A percentile compares a stretch with the other conserved stretches of the same genome.
Conservation (phyloP, 768 basidiomycete species). For the Termitomyces sp. region DNA sequence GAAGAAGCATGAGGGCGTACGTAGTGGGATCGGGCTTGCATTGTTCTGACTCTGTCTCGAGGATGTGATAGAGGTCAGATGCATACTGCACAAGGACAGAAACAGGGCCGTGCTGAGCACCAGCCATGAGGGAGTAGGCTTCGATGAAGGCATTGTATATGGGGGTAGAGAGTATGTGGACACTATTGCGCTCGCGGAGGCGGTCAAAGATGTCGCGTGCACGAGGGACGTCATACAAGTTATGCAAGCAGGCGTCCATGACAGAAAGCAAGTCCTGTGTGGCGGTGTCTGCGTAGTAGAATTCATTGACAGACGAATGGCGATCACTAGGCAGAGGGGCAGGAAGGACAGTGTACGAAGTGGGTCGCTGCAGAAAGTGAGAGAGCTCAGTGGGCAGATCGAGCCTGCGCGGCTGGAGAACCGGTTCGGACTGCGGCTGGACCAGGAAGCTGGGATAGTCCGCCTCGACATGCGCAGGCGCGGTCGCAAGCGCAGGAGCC, state of each 20-base stretch:
- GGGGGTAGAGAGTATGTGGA: constrained; percentile 32
- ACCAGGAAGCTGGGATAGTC: constrained; percentile 33
- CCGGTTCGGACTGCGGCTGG: constrained; percentile 5
- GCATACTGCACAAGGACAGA: constrained; percentile 60
- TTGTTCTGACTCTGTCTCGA: constrained; percentile 45
- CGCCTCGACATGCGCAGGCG: constrained; percentile 25
- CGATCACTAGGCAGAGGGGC: constrained; percentile 54
- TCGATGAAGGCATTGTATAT: constrained; percentile 66
- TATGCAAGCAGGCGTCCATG: constrained; percentile 79
- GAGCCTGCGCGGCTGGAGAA: constrained; percentile 1
- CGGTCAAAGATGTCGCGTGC: constrained; percentile 70
- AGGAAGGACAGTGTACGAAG: constrained; percentile 55
- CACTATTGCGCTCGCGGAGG: constrained; percentile 34
- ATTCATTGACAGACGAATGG: constrained; percentile 32
- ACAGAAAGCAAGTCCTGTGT: constrained; percentile 70
- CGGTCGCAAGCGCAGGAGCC: constrained; percentile 48
- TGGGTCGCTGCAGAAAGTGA: constrained; percentile 41
- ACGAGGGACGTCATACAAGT: constrained; percentile 69
- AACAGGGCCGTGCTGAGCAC: constrained; percentile 30
- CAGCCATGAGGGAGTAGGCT: constrained; percentile 58
- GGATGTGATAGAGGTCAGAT: constrained; percentile 51
- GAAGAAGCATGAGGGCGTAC: constrained; percentile 64
- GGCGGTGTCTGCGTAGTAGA: constrained; percentile 58
- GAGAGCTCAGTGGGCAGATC: constrained; percentile 33
- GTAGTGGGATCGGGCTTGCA: constrained; percentile 49